A percentile compares a stretch with the other conserved stretches of the same genome.
These are phyloP conservation scores for Salix koriyanagi DNA, from an alignment of 345 rosid genomes.

Conservation along the genomic window DNA sequence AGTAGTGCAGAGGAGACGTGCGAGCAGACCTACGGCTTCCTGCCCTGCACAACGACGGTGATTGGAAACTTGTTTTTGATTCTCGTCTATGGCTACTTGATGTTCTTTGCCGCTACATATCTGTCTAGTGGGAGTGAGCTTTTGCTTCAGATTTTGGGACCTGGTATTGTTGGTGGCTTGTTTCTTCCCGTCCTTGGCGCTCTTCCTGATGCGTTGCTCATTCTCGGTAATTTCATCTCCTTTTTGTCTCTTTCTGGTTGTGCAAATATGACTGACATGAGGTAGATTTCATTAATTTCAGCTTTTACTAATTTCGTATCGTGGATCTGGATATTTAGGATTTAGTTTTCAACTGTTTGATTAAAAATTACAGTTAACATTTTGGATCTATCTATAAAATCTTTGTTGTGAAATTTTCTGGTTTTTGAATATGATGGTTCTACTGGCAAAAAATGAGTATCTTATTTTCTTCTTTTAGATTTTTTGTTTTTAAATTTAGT, in stretches of 20 bases:
- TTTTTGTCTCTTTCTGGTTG: neutral
- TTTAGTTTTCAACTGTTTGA: too few relatives aligned
- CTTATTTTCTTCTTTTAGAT: neutral
- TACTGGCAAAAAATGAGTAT: neutral
- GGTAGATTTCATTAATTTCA: neutral
- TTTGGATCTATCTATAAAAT: neutral
- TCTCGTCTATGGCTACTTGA: constrained; percentile 66
- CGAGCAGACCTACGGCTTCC: constrained; percentile 85
- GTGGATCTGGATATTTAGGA: too few relatives aligned
- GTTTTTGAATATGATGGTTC: neutral
- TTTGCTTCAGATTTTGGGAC: constrained; percentile 83
- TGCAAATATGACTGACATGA: neutral
- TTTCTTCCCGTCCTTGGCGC: constrained; percentile 94
- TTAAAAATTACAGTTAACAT: neutral
- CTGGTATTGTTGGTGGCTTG: constrained; percentile 89
- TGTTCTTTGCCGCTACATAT: constrained; percentile 77
- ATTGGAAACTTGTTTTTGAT: constrained; percentile 76
- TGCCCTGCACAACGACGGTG: constrained; percentile 83
- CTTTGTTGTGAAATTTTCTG: neutral
- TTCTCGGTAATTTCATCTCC: constrained; percentile 46
- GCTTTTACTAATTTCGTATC: neutral
- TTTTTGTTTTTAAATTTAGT: neutral
- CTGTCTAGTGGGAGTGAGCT: constrained; percentile 89
- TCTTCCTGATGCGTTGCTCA: constrained; percentile 96
- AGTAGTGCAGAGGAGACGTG: constrained; percentile 40